These are phyloP conservation scores for Discostella stelligera DNA, from an alignment of 352 stramenopile species.

Conservation along the genomic window DNA sequence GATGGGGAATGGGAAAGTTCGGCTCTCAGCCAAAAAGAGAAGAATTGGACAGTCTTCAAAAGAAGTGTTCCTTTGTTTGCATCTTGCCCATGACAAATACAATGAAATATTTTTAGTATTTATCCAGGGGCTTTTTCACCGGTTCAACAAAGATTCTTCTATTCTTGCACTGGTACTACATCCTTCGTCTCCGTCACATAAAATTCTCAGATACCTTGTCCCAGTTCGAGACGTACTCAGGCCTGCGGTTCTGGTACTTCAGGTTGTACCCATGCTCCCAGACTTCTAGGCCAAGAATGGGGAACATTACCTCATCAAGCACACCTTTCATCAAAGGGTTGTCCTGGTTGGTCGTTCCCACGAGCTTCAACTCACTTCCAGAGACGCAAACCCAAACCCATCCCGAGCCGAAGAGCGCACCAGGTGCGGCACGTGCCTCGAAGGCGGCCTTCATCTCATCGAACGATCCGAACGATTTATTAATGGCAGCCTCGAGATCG, in stretches of 20 bases:
- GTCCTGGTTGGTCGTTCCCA: conserved; percentile 95
- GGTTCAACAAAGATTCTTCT: neutral
- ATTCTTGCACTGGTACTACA: conserved; percentile 27
- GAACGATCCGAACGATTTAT: conserved; percentile 84
- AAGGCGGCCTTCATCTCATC: conserved; percentile 86
- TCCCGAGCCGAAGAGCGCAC: conserved; percentile 78
- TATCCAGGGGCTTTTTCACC: neutral
- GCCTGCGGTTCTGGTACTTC: conserved; percentile 95
- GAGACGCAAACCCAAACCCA: conserved; percentile 84
- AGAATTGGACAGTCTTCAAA: too few species aligned
- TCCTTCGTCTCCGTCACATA: conserved; percentile 81
- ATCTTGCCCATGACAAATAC: too few species aligned
- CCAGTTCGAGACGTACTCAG: conserved; percentile 93
- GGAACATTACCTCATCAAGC: conserved; percentile 80
- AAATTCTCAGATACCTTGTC: conserved; percentile 82
- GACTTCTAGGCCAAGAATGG: conserved; percentile 92
- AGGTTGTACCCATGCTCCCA: conserved; percentile 92
- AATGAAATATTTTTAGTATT: too few species aligned
- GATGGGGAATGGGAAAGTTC: too few species aligned
- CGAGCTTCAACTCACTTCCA: conserved; percentile 91
- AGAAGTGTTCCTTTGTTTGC: too few species aligned
- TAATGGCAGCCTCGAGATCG: conserved; percentile 76
- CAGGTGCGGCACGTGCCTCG: conserved; percentile 76
- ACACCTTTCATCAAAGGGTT: conserved; percentile 86
- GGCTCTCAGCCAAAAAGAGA: too few species aligned